Evolutionary conservation across 352 stramenopile genomes (phyloP).

Genomic region (Pythium dissotocum): DNA sequence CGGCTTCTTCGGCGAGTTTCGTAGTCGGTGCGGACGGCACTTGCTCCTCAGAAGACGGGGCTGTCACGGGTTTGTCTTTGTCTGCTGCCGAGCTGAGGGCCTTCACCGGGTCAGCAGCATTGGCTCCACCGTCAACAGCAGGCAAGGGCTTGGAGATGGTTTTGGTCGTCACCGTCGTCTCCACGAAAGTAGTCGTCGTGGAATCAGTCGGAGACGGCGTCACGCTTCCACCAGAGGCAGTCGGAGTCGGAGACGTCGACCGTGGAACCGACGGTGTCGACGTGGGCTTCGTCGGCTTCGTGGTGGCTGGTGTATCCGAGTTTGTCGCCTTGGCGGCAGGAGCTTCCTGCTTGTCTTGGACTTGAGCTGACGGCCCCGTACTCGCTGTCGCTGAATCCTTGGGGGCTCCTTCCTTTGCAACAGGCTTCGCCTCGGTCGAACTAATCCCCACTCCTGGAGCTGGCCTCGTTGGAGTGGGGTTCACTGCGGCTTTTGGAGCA

Average conservation of each 20-base stretch:
- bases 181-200: slow-evolving; percentile 2
- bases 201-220: slow-evolving; percentile 17
- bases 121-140: background rate
- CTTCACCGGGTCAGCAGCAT: background rate
- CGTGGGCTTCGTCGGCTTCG: background rate
- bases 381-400: background rate
- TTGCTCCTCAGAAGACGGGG: background rate
- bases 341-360: background rate
- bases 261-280: background rate
- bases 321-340: background rate
- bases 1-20: background rate
- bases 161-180: background rate
- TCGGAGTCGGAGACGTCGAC: slow-evolving; percentile 1
- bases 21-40: background rate
- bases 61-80: background rate
- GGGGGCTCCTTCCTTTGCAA: background rate
- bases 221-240: background rate
- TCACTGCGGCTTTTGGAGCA: background rate
- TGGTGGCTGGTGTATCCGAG: background rate
- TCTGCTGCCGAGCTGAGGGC: background rate
- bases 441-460: background rate
- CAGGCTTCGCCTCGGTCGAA: background rate
- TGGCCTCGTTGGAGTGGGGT: background rate
- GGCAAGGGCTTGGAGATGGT: background rate
- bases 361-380: background rate